Base-by-base conservation (phyloP, 805 yeast species). In the Crinitomyces ghanaensis region DNA sequence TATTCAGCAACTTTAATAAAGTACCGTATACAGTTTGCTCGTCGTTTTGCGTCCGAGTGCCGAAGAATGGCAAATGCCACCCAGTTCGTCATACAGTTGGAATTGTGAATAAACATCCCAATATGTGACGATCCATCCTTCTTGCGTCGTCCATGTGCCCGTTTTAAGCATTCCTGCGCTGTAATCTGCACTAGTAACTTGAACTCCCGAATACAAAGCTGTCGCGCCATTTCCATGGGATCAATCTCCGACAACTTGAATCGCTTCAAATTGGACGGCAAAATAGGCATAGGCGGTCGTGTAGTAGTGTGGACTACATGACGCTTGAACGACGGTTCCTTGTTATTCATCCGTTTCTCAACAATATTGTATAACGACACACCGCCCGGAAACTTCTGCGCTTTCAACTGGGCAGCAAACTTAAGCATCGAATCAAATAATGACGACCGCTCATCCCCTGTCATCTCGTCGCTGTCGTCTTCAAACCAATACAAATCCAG, bases 41-140 rank as follows among this genome's bases (percentile, higher is more conserved):
- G 68, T 42, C 70, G 72, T 43, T 72, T 68, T 3, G 70, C 52
- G 33, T 83, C 93, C 6, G 61, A 57, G 38, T 73, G 73, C 26
- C 70, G 60, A 36, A 88, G 68, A 41, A 88, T 78, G 64, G 74
- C 71, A 41, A 72, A 77, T 0, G 91, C 75, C 6, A 83, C 83
- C 60, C 77, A 84, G 51, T 79, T 80, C 0, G 96, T 84, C 37
- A 86, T 58, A 36, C 72, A 73, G 50, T 88, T 88, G 13, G 95
- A 84, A 37, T 49, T 43, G 20, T 38, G 44, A 24, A 54, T 51
- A 30, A 51, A 49, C 23, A 41, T 44, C 5, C 45, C 42, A 21
- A 53, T 43, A 15, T 41, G 23, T 16, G 35, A 33, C 6, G 38
- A 38, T 3, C 38, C 24, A 8, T 33, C 19, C 13, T 37, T 38